phyloP scores from a whole-genome alignment of 2,329 filamentous ascomycete genomes.

The Botrytis pseudocinerea region DNA sequence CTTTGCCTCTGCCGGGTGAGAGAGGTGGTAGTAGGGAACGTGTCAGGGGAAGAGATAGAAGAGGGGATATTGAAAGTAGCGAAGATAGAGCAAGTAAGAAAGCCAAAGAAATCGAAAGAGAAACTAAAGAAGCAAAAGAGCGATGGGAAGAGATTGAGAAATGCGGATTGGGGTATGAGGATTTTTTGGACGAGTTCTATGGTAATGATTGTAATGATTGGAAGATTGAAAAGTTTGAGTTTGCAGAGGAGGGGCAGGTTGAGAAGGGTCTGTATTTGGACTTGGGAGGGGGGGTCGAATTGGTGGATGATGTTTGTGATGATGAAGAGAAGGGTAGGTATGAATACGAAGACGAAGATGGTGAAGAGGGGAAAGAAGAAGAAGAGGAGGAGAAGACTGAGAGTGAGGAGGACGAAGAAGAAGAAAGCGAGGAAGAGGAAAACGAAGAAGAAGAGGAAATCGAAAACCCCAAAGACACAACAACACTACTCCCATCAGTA shows the following conservation, averaged over 20 bases:
- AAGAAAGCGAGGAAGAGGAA: neutral
- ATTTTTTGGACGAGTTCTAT: neutral
- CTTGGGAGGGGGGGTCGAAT: no score
- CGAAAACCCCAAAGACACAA: neutral
- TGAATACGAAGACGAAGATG: neutral
- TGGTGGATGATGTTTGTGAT: neutral
- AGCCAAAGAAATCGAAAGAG: neutral
- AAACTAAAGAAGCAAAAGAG: neutral
- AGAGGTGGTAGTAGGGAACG: neutral
- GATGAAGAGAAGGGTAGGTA: neutral
- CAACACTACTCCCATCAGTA: neutral
- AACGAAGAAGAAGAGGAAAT: neutral
- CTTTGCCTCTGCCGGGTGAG: neutral
- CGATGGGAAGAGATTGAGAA: slow-evolving; percentile 2
- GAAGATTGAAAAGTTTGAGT: neutral
- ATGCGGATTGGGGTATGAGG: neutral
- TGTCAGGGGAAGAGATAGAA: neutral
- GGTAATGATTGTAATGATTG: neutral
- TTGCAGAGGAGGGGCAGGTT: neutral
- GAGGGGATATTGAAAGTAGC: neutral
- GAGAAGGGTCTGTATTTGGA: neutral
- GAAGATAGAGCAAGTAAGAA: neutral
- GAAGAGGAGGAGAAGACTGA: neutral
- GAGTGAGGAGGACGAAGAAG: neutral
- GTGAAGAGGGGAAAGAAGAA: neutral